phyloP scores from a whole-genome alignment of 108 stramenopile genomes.

The Nitzschia inconspicua region DNA sequence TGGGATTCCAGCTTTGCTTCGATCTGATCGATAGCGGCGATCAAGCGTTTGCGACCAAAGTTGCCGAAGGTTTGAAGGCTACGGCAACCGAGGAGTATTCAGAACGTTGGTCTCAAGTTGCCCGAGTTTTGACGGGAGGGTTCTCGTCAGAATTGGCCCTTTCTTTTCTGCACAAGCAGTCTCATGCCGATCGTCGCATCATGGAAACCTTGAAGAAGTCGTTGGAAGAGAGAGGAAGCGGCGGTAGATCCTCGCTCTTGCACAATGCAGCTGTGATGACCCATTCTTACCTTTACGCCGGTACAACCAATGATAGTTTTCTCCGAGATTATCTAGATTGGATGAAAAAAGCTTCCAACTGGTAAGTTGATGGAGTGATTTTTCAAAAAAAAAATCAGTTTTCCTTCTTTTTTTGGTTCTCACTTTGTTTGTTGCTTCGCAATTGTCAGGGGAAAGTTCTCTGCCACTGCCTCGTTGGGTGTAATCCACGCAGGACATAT shows the following conservation, averaged over 20 bases:
- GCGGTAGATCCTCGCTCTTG: conserved; percentile 80
- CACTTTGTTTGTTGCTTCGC: conserved; percentile 3
- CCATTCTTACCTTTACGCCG: conserved; percentile 90
- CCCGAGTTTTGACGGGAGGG: conserved; percentile 69
- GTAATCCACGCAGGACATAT: conserved; percentile 97
- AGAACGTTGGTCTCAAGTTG: conserved; percentile 31
- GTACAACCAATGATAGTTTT: conserved; percentile 96
- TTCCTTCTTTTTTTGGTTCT: conserved; percentile 2
- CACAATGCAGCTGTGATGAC: conserved; percentile 95
- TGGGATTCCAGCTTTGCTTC: conserved; percentile 96
- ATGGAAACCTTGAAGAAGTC: conserved; percentile 89
- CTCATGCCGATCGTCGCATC: conserved; percentile 74
- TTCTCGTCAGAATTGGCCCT: conserved; percentile 85
- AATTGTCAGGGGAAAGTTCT: conserved; percentile 91
- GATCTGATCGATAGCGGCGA: conserved; percentile 92
- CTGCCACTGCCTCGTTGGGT: conserved; percentile 95
- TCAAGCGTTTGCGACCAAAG: conserved; percentile 85
- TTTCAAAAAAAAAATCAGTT: neutral
- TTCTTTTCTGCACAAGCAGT: conserved; percentile 86
- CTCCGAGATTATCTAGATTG: conserved; percentile 97
- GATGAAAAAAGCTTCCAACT: conserved; percentile 98
- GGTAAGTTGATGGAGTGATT: conserved; percentile 56
- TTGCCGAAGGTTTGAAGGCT: conserved; percentile 39
- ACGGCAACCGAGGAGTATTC: conserved; percentile 18
- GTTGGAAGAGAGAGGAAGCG: conserved; percentile 73